Evolutionary conservation across 179 eudicot genomes (phyloP).

Genomic region (Beta macrorhiza): DNA sequence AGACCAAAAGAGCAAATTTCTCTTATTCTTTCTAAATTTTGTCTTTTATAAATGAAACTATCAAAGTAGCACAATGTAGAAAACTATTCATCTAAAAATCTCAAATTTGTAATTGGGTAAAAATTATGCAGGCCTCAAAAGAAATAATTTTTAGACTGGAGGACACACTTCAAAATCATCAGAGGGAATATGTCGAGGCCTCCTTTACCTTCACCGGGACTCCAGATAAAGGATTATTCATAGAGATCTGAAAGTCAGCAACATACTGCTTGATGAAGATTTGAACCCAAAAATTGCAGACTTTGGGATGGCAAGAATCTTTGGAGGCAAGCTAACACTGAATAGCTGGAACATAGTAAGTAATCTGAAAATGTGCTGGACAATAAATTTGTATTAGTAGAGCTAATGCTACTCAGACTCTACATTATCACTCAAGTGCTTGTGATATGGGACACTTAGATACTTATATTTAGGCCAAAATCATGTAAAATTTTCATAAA

Average conservation of each 20-base stretch:
- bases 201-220: constrained; percentile 8
- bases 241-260: constrained; percentile 3
- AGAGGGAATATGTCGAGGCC: not conserved
- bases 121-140: not conserved
- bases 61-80: not conserved
- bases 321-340: not conserved
- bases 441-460: no score
- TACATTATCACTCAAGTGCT: no score
- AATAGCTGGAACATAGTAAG: constrained; percentile 6
- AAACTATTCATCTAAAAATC: not conserved
- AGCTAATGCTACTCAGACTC: not conserved
- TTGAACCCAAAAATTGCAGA: constrained; percentile 1
- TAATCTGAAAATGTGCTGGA: not conserved
- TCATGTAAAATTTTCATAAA: no score
- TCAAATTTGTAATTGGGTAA: not conserved
- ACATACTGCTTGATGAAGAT: not conserved
- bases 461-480: no score
- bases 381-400: not conserved
- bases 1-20: no score
- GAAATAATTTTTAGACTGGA: not conserved
- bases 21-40: no score
- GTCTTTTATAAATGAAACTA: not conserved
- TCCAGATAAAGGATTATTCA: not conserved
- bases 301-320: not conserved
- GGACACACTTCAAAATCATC: not conserved